phyloP scores from a whole-genome alignment of 345 rosid species.

The Rhizophora mangle region DNA sequence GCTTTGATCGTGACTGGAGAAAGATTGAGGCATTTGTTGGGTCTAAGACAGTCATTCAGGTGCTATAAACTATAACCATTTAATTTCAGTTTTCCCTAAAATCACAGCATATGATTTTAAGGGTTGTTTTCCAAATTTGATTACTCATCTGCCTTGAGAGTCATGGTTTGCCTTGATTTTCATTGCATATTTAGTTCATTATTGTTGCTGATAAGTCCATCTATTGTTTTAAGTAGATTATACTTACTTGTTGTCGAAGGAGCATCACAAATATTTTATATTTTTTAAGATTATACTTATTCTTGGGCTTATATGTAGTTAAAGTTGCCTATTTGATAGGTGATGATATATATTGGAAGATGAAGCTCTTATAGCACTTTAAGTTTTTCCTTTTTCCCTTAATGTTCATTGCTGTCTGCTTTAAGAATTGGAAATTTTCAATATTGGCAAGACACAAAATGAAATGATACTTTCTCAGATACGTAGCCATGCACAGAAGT shows the following conservation, averaged over 20 bases:
- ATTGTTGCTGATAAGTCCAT: no score
- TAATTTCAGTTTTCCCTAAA: background rate
- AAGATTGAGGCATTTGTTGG: constrained; percentile 89
- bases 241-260: no score
- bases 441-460: no score
- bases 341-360: no score
- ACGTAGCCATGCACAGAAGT: constrained; percentile 91
- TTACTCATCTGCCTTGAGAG: background rate
- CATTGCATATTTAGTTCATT: no score
- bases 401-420: background rate
- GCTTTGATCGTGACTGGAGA: constrained; percentile 94
- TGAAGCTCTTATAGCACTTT: no score
- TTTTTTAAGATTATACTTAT: no score
- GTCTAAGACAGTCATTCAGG: constrained; percentile 90
- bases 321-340: no score
- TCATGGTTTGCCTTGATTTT: background rate
- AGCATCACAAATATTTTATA: no score
- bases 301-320: no score
- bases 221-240: no score
- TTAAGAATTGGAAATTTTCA: constrained; percentile 6
- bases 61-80: constrained; percentile 16
- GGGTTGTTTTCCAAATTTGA: background rate
- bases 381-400: background rate
- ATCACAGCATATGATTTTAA: no score
- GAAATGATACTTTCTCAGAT: constrained; percentile 40